phyloP scores from a whole-genome alignment of 2,329 filamentous ascomycete genomes.

The Aaosphaeria arxii region DNA sequence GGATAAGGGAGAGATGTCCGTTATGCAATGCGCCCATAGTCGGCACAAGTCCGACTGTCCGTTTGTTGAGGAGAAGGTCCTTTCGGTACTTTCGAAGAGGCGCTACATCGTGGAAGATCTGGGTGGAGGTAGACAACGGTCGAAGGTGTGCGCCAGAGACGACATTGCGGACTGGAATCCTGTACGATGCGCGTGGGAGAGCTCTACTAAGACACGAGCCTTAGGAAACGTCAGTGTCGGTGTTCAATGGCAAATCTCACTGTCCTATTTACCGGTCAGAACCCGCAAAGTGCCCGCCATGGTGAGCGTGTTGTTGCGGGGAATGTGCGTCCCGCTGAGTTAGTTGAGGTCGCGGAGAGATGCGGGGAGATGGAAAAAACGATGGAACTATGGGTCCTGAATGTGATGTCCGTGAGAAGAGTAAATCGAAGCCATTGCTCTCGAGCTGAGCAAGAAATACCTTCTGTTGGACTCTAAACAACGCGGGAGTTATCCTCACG shows the following conservation, averaged over 20 bases:
- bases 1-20: conserved; percentile 83
- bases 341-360: too few relatives aligned
- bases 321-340: too few relatives aligned
- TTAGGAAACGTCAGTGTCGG: too few relatives aligned
- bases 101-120: conserved; percentile 72
- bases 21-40: conserved; percentile 98
- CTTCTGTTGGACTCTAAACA: conserved; percentile 7
- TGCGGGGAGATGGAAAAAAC: too few relatives aligned
- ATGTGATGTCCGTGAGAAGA: too few relatives aligned
- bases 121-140: conserved; percentile 44
- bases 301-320: too few relatives aligned
- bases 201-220: conserved; percentile 19
- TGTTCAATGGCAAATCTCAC: too few relatives aligned
- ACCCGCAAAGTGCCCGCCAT: too few relatives aligned
- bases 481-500: conserved; percentile 21
- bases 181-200: conserved; percentile 21
- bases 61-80: conserved; percentile 62
- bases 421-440: too few relatives aligned
- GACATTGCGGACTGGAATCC: conserved; percentile 13
- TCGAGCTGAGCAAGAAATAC: too few relatives aligned
- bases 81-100: conserved; percentile 68
- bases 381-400: too few relatives aligned
- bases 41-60: conserved; percentile 82
- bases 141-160: conserved; percentile 10
- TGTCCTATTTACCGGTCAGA: too few relatives aligned